Percentiles rank a stretch among this genome's conserved stretches.
These are phyloP conservation scores for Straminergon stramineum DNA, from an alignment of 225 moss, liverwort and hornwort species.

Conservation along the genomic window DNA sequence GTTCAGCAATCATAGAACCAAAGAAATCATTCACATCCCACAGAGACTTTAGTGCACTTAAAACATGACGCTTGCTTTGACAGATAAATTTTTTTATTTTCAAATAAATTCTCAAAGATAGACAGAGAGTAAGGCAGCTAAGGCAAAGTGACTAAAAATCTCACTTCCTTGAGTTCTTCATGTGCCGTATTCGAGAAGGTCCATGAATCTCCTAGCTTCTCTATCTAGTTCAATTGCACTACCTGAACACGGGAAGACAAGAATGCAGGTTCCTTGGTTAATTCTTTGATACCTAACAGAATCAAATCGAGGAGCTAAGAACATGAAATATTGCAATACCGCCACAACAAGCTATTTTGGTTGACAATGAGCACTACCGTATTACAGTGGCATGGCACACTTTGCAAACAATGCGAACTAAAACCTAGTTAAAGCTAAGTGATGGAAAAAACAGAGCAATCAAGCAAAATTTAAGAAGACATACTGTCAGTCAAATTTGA, in stretches of 20 bases:
- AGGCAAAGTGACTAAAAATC: neutral
- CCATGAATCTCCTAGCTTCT: neutral
- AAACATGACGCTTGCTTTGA: neutral
- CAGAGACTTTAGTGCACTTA: neutral
- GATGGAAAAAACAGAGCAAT: neutral
- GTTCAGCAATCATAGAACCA: neutral
- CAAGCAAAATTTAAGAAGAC: neutral
- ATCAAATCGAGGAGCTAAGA: neutral
- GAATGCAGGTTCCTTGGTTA: neutral
- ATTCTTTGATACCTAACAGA: neutral
- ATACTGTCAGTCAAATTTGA: neutral
- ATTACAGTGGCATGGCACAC: neutral
- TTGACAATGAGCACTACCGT: neutral
- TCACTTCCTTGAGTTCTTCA: neutral
- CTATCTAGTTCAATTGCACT: neutral
- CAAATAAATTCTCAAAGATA: neutral
- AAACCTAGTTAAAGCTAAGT: neutral
- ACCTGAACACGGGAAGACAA: constrained; percentile 1
- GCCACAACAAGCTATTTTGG: neutral
- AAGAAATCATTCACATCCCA: neutral
- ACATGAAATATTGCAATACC: neutral
- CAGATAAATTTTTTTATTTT: neutral
- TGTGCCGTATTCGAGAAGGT: neutral
- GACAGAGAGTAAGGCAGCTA: neutral
- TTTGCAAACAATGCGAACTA: neutral